These are phyloP conservation scores for Blastocystis hominis DNA, from an alignment of 352 stramenopile species.

Conservation along the genomic window DNA sequence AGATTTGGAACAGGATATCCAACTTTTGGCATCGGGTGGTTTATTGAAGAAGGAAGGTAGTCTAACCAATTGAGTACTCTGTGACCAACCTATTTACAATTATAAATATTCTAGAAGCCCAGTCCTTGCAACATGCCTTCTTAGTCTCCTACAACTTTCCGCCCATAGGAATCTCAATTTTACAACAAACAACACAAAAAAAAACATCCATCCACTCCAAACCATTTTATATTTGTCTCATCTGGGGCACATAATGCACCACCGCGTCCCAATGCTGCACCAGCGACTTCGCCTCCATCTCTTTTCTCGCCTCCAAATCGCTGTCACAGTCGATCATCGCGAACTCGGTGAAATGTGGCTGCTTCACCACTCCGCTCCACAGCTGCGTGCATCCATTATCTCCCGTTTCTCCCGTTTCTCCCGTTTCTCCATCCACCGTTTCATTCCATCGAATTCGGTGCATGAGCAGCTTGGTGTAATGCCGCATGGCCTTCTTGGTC, in stretches of 20 bases:
- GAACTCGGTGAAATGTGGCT: constrained; percentile 25
- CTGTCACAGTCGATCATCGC: constrained; percentile 29
- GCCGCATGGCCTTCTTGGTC: constrained; percentile 36
- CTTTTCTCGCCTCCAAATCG: constrained; percentile 19
- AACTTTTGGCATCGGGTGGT: too few relatives aligned
- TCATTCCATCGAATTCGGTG: constrained; percentile 28
- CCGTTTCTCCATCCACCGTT: neutral
- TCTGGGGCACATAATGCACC: constrained; percentile 49
- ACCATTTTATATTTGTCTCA: neutral
- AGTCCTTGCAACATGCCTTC: neutral
- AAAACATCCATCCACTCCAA: neutral
- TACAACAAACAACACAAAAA: neutral
- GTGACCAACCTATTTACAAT: too few relatives aligned
- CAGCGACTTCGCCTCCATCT: constrained; percentile 38
- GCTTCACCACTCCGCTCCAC: constrained; percentile 18
- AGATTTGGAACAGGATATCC: too few relatives aligned
- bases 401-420: neutral
- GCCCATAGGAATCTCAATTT: neutral
- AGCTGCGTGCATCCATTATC: neutral
- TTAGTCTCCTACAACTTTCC: neutral
- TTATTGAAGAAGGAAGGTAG: too few relatives aligned
- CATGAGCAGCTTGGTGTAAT: constrained; percentile 8
- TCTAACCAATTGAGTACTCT: too few relatives aligned
- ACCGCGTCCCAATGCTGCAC: constrained; percentile 47
- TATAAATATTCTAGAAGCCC: neutral